Conservation (phyloP, 1,284 basidiomycete species). For the Mycena citricolor region DNA sequence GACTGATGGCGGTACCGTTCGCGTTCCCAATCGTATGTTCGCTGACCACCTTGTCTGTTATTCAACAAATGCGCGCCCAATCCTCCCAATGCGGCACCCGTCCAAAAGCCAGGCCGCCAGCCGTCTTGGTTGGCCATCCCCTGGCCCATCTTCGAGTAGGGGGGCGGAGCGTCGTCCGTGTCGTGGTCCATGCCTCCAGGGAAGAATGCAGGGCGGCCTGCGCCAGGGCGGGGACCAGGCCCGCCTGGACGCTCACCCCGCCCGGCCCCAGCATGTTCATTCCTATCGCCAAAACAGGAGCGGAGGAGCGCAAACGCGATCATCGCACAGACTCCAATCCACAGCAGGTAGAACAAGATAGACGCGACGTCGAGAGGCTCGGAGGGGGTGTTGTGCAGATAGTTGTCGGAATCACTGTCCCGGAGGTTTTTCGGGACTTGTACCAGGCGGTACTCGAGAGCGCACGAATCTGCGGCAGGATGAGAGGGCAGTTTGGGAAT, state of each 20-base stretch:
- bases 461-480: conserved; percentile 67
- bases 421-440: conserved; percentile 56
- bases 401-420: conserved; percentile 32
- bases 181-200: conserved; percentile 47
- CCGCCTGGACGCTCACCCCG: conserved; percentile 31
- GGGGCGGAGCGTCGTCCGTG: conserved; percentile 64
- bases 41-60: conserved; percentile 28
- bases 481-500: conserved; percentile 1
- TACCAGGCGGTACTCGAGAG: conserved; percentile 76
- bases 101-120: conserved; percentile 79
- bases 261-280: too few species aligned
- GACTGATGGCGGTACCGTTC: conserved; percentile 31
- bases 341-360: conserved; percentile 55
- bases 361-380: conserved; percentile 35
- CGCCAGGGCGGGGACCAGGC: conserved; percentile 31
- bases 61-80: conserved; percentile 60
- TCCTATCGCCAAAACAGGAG: conserved; percentile 49
- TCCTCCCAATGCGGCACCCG: conserved; percentile 70
- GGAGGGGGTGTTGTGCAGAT: conserved; percentile 26
- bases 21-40: conserved; percentile 54
- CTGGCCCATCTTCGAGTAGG: conserved; percentile 64
- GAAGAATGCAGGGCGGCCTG: conserved; percentile 44
- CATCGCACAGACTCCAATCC: conserved; percentile 52
- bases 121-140: conserved; percentile 28
- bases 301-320: conserved; percentile 58